These are phyloP conservation scores for Alternaria gaisen DNA, from an alignment of 2,329 filamentous ascomycete genomes.

Conservation along the genomic window DNA sequence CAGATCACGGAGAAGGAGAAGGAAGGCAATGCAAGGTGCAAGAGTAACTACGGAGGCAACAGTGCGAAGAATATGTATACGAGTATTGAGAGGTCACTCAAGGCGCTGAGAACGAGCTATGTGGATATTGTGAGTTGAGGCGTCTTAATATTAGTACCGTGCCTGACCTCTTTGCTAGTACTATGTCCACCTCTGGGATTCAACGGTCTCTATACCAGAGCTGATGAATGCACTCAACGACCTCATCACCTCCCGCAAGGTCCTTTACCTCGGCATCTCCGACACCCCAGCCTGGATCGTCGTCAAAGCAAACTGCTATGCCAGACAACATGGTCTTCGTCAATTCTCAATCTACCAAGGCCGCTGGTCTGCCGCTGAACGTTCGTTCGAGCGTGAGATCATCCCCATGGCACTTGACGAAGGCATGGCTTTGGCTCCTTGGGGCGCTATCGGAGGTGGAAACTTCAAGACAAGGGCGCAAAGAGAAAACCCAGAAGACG, in stretches of 20 bases:
- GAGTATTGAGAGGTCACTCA: constrained; percentile 24
- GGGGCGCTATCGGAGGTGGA: constrained; percentile 60
- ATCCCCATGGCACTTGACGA: constrained; percentile 56
- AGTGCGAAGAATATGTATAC: constrained; percentile 28
- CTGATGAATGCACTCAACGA: constrained; percentile 56
- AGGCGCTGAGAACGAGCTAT: constrained; percentile 64
- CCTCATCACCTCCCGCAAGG: constrained; percentile 53
- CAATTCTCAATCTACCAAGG: constrained; percentile 54
- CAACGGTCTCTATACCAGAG: constrained; percentile 54
- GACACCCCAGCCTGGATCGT: constrained; percentile 56
- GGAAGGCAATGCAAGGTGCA: constrained; percentile 25
- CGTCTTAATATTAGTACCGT: background rate
- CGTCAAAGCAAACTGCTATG: constrained; percentile 46
- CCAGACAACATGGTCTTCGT: constrained; percentile 51
- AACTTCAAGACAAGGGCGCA: constrained; percentile 55
- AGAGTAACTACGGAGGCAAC: constrained; percentile 28
- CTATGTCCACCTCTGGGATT: constrained; percentile 55
- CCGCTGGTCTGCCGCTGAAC: constrained; percentile 53
- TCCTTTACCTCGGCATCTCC: constrained; percentile 56
- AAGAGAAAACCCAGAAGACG: constrained; percentile 52
- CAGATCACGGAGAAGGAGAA: constrained; percentile 26
- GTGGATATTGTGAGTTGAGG: constrained; percentile 61
- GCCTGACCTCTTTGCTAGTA: constrained; percentile 41
- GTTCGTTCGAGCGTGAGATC: constrained; percentile 58
- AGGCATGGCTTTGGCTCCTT: constrained; percentile 61